Percentiles rank a stretch among this genome's conserved stretches.
These are phyloP conservation scores for Microbotryum silenes-acaulis DNA, from an alignment of 1,284 basidiomycete species.

Conservation along the genomic window DNA sequence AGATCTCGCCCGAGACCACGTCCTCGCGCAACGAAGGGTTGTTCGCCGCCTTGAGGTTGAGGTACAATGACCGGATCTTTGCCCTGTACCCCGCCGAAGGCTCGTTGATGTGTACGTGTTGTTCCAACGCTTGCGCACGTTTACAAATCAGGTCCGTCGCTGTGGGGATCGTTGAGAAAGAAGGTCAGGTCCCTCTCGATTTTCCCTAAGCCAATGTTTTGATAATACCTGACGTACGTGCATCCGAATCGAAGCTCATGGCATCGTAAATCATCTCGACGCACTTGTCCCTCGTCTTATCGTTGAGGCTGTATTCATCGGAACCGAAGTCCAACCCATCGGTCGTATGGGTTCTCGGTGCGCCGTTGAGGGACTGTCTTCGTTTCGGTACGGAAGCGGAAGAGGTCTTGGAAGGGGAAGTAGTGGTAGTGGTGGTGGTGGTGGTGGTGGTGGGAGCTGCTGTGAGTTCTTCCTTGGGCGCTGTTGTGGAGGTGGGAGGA, in stretches of 20 bases:
- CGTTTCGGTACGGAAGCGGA: too few species aligned
- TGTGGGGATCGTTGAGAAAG: constrained; percentile 39
- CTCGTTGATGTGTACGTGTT: constrained; percentile 23
- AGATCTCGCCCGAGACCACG: constrained; percentile 80
- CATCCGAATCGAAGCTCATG: constrained; percentile 70
- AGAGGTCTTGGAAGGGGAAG: neutral
- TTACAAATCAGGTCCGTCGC: constrained; percentile 23
- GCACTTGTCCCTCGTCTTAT: constrained; percentile 78
- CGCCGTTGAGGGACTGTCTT: constrained; percentile 36
- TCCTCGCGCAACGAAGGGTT: constrained; percentile 79
- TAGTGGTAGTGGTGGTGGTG: constrained; percentile 14
- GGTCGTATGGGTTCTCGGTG: constrained; percentile 54
- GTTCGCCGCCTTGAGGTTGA: constrained; percentile 90
- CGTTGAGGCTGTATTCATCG: constrained; percentile 47
- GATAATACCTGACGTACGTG: constrained; percentile 56
- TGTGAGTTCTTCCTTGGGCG: too few species aligned
- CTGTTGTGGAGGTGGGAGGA: too few species aligned
- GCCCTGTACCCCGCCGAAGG: constrained; percentile 56
- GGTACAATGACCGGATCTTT: constrained; percentile 83
- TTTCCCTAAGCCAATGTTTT: constrained; percentile 9
- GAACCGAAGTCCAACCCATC: constrained; percentile 58
- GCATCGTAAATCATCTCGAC: constrained; percentile 86
- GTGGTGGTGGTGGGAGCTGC: constrained; percentile 9
- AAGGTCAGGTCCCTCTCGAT: constrained; percentile 45
- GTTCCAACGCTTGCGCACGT: constrained; percentile 21